Percentiles rank a stretch among this genome's conserved stretches.
These are phyloP conservation scores for Pseudocercospora musae DNA, from an alignment of 2,329 filamentous ascomycete species.

Conservation along the genomic window DNA sequence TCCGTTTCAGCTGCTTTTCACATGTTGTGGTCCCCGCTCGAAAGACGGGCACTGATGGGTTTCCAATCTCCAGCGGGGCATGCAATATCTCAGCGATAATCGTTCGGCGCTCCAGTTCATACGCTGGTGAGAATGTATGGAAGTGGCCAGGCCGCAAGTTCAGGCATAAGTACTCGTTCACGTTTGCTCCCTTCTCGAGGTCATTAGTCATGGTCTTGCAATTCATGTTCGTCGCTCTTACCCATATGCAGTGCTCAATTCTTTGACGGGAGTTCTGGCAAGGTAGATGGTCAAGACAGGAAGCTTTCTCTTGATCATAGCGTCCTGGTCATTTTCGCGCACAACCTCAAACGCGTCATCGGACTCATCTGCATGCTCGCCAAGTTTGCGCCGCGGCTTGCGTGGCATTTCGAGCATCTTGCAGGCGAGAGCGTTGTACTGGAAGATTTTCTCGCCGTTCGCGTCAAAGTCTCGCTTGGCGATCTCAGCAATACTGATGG, in stretches of 20 bases:
- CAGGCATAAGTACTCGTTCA: neutral
- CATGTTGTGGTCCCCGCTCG: no score
- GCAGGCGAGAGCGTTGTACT: constrained; percentile 33
- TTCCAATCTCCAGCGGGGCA: no score
- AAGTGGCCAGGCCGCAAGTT: no score
- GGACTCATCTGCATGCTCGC: constrained; percentile 19
- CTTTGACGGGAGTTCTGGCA: constrained; percentile 52
- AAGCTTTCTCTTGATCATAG: constrained; percentile 48
- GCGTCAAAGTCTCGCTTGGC: constrained; percentile 38
- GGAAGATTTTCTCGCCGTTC: constrained; percentile 47
- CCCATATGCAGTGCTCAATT: constrained; percentile 52
- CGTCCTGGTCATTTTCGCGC: constrained; percentile 40
- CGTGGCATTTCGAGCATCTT: constrained; percentile 27
- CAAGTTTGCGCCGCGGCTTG: constrained; percentile 1
- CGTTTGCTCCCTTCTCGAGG: neutral
- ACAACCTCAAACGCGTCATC: constrained; percentile 33
- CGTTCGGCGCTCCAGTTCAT: no score
- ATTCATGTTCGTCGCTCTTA: constrained; percentile 16
- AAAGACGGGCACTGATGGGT: no score
- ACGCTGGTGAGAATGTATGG: no score
- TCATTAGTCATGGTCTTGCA: no score
- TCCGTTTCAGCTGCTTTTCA: no score
- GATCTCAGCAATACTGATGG: constrained; percentile 67
- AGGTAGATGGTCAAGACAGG: constrained; percentile 62
- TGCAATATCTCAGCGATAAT: no score